These are phyloP conservation scores for Globisporangium camurandrum DNA, from an alignment of 352 stramenopile species.

Conservation along the genomic window DNA sequence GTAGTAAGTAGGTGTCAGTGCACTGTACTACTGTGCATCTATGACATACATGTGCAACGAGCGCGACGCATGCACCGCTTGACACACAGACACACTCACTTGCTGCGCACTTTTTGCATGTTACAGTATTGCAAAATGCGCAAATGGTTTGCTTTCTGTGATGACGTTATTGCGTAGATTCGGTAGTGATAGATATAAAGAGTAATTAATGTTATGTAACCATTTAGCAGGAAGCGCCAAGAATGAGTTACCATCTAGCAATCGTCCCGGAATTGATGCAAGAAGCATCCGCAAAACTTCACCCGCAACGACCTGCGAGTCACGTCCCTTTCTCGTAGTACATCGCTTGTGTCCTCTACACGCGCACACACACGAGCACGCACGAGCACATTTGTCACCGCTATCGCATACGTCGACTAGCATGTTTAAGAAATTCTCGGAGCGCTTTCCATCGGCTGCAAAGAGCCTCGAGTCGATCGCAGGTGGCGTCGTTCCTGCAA, in stretches of 20 bases:
- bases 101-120: conserved; percentile 48
- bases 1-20: too few relatives aligned
- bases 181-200: background rate
- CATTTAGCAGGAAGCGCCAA: too few relatives aligned
- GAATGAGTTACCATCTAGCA: background rate
- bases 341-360: background rate
- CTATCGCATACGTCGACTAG: too few relatives aligned
- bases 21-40: too few relatives aligned
- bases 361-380: background rate
- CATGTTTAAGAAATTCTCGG: conserved; percentile 78
- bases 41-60: conserved; percentile 1
- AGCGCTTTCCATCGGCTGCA: conserved; percentile 63
- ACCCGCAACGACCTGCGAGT: background rate
- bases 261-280: conserved; percentile 1
- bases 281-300: conserved; percentile 1
- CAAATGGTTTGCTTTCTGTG: too few relatives aligned
- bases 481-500: conserved; percentile 5
- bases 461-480: conserved; percentile 65
- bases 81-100: conserved; percentile 19
- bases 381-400: background rate
- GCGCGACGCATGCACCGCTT: too few relatives aligned
- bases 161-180: background rate
- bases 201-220: too few relatives aligned
- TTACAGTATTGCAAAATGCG: too few relatives aligned
- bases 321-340: background rate